Percentiles rank a stretch among this genome's conserved stretches.
Conservation (phyloP, 2,329 filamentous ascomycete genomes). For the Trichophyton verrucosum region DNA sequence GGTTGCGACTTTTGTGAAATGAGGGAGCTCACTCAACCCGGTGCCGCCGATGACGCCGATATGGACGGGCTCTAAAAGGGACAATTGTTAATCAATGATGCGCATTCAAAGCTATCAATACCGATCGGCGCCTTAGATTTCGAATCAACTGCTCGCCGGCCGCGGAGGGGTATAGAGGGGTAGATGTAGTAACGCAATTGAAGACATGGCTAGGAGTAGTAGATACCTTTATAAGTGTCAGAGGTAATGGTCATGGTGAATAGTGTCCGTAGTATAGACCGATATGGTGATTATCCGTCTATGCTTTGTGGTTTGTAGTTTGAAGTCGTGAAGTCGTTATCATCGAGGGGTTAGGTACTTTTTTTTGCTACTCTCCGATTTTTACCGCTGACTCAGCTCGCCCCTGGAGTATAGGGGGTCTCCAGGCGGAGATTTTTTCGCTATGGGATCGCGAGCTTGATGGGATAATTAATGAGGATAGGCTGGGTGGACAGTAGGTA, state of each 20-base stretch:
- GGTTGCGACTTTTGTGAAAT: constrained; percentile 71
- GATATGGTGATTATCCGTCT: not conserved
- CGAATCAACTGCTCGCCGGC: not conserved
- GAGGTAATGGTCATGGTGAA: not conserved
- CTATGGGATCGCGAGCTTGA: not conserved
- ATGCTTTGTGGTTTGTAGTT: not conserved
- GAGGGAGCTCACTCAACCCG: constrained; percentile 73
- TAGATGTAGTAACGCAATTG: not conserved
- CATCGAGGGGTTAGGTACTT: not conserved
- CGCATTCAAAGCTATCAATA: not conserved
- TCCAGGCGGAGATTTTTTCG: not conserved
- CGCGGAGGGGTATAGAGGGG: not conserved
- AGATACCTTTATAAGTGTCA: constrained; percentile 11
- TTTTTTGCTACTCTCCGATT: not conserved
- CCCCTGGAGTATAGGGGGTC: not conserved
- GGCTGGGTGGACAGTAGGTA: not conserved
- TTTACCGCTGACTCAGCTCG: not conserved
- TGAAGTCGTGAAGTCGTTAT: not conserved
- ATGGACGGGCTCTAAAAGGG: constrained; percentile 46
- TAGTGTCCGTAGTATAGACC: not conserved
- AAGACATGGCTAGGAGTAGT: not conserved
- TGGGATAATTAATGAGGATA: not conserved
- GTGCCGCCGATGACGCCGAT: constrained; percentile 92
- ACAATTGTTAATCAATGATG: not conserved
- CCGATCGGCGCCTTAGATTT: not conserved